Percentiles rank a stretch among this genome's conserved stretches.
These are phyloP conservation scores for Colletotrichum tamarilloi DNA, from an alignment of 2,329 filamentous ascomycete species.

Conservation along the genomic window DNA sequence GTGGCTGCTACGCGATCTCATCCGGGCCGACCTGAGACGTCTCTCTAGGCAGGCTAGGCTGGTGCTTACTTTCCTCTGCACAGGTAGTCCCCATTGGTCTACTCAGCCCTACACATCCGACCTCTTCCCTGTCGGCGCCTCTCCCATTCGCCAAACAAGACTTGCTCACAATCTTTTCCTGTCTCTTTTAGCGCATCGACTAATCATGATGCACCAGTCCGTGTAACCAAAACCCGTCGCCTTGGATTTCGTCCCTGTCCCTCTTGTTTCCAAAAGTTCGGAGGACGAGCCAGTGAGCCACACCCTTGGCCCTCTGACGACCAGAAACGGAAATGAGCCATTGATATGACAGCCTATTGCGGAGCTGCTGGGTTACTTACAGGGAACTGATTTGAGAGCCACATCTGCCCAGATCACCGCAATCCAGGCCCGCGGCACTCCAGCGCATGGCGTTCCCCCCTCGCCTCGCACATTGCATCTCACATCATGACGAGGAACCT, in stretches of 20 bases:
- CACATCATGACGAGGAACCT: conserved; percentile 12
- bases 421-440: background rate
- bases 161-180: conserved; percentile 18
- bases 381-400: background rate
- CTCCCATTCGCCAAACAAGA: conserved; percentile 18
- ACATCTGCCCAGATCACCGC: conserved; percentile 4
- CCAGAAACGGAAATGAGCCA: conserved; percentile 24
- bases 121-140: conserved; percentile 1
- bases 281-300: conserved; percentile 33
- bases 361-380: background rate
- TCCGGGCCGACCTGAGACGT: conserved; percentile 31
- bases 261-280: conserved; percentile 10
- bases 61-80: conserved; percentile 30
- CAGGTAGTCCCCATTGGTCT: background rate
- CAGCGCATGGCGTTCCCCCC: conserved; percentile 6
- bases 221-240: conserved; percentile 19
- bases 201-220: conserved; percentile 13
- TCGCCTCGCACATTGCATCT: background rate
- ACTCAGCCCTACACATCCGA: conserved; percentile 30
- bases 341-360: conserved; percentile 15
- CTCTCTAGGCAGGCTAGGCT: conserved; percentile 24
- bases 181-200: conserved; percentile 22
- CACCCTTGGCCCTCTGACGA: conserved; percentile 8
- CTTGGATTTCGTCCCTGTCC: conserved; percentile 23
- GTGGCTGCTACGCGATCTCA: conserved; percentile 21